Conservation (phyloP, 2,329 filamentous ascomycete species). For the Penicillium brevicompactum region DNA sequence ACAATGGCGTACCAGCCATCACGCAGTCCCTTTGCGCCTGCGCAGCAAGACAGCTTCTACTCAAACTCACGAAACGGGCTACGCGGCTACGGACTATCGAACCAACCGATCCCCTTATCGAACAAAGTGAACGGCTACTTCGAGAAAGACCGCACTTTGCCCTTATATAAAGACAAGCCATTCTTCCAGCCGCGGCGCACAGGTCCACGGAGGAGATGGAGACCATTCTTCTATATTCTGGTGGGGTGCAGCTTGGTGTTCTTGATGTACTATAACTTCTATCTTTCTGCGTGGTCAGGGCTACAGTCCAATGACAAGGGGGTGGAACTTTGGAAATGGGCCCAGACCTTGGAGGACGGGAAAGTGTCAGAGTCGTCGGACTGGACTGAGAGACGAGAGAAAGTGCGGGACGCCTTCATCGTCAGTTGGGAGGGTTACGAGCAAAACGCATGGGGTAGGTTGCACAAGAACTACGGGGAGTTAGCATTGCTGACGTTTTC, state of each 20-base stretch:
- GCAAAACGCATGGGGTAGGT: conserved; percentile 88
- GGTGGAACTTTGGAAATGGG: conserved; percentile 58
- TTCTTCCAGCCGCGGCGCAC: conserved; percentile 61
- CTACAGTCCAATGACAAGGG: conserved; percentile 40
- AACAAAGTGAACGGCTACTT: conserved; percentile 68
- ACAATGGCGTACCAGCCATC: conserved; percentile 60
- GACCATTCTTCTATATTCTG: conserved; percentile 62
- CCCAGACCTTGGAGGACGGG: conserved; percentile 52
- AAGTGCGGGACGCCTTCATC: conserved; percentile 85
- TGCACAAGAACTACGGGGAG: neutral
- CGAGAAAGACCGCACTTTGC: conserved; percentile 65
- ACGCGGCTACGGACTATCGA: conserved; percentile 40
- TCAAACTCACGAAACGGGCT: conserved; percentile 34
- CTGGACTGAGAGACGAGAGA: conserved; percentile 77
- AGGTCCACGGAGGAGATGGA: conserved; percentile 62
- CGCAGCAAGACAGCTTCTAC: conserved; percentile 30
- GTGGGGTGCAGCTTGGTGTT: conserved; percentile 57
- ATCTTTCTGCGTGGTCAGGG: conserved; percentile 15
- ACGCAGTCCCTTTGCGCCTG: conserved; percentile 36
- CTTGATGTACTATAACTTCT: conserved; percentile 65
- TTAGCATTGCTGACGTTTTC: neutral
- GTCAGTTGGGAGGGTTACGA: conserved; percentile 93
- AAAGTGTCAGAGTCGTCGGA: conserved; percentile 53
- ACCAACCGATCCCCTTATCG: conserved; percentile 54
- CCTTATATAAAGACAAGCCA: conserved; percentile 99